These are phyloP conservation scores for Dichotomopilus funicola DNA, from an alignment of 2,329 filamentous ascomycete species.

Conservation along the genomic window DNA sequence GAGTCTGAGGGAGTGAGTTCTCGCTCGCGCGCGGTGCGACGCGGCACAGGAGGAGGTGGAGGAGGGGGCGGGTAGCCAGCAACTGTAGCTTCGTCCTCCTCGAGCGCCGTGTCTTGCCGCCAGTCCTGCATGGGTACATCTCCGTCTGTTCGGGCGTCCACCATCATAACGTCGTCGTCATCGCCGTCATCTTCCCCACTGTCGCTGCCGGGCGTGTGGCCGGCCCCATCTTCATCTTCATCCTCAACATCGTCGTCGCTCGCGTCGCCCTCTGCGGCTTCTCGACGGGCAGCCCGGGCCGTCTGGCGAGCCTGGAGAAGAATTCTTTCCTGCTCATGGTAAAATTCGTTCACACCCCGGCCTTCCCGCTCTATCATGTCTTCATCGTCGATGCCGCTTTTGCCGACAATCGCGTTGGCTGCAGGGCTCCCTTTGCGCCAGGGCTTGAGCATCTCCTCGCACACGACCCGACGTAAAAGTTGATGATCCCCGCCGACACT, in stretches of 20 bases:
- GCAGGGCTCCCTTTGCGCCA: slow-evolving; percentile 85
- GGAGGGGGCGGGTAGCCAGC: slow-evolving; percentile 67
- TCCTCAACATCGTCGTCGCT: slow-evolving; percentile 51
- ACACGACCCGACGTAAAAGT: slow-evolving; percentile 74
- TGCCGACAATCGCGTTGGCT: slow-evolving; percentile 69
- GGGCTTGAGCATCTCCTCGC: slow-evolving; percentile 81
- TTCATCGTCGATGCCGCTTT: slow-evolving; percentile 76
- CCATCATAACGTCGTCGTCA: slow-evolving; percentile 53
- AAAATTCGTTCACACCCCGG: slow-evolving; percentile 28
- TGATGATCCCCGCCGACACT: slow-evolving; percentile 73
- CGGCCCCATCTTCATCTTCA: slow-evolving; percentile 38
- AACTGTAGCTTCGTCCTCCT: slow-evolving; percentile 70
- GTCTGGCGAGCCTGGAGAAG: slow-evolving; percentile 26
- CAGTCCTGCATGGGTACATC: slow-evolving; percentile 44
- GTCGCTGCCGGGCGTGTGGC: slow-evolving; percentile 26
- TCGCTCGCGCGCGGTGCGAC: slow-evolving; percentile 45
- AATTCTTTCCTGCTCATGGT: slow-evolving; percentile 30
- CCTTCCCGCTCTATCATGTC: slow-evolving; percentile 50
- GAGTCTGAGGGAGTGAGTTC: slow-evolving; percentile 66
- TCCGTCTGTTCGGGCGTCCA: slow-evolving; percentile 43
- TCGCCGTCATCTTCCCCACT: slow-evolving; percentile 35
- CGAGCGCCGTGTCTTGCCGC: slow-evolving; percentile 58
- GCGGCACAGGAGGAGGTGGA: slow-evolving; percentile 34
- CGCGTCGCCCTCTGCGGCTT: slow-evolving; percentile 61
- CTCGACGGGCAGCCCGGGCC: slow-evolving; percentile 32